A percentile compares a stretch with the other conserved stretches of the same genome.
Conservation (phyloP, 1,284 basidiomycete species). For the Sporisorium scitamineum region DNA sequence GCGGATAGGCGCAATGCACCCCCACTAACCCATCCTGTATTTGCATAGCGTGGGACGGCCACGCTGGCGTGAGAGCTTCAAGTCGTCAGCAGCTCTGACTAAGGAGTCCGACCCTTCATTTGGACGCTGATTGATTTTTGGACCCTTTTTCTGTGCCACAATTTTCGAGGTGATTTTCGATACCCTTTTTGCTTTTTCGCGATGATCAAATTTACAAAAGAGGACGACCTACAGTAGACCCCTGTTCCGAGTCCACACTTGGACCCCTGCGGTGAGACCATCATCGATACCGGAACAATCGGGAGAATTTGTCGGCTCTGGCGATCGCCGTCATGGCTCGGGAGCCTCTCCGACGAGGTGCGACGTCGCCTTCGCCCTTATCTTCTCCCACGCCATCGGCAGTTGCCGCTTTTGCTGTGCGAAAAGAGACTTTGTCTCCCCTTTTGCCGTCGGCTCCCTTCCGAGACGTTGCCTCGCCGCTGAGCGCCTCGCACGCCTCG, state of each 20-base stretch:
- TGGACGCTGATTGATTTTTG: neutral
- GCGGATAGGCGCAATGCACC: neutral
- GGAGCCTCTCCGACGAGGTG: constrained; percentile 25
- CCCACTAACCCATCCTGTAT: no score
- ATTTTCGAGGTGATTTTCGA: neutral
- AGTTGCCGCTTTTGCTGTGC: constrained; percentile 26
- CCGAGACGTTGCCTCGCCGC: constrained; percentile 30
- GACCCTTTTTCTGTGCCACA: neutral
- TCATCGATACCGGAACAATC: neutral
- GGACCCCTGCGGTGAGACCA: no score
- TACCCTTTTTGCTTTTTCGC: neutral
- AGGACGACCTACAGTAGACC: neutral
- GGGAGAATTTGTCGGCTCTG: neutral
- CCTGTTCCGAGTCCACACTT: neutral
- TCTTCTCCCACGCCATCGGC: constrained; percentile 31
- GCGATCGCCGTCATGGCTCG: constrained; percentile 18
- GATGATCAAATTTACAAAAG: no score
- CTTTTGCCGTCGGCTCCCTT: constrained; percentile 24
- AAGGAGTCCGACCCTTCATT: no score
- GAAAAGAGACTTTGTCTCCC: constrained; percentile 20
- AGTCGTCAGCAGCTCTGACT: neutral
- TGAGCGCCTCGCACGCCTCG: constrained; percentile 39
- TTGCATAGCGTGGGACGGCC: neutral
- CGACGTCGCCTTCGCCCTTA: constrained; percentile 31
- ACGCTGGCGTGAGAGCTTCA: neutral